Percentiles rank a stretch among this genome's conserved stretches.
phyloP scores from a whole-genome alignment of 768 basidiomycete species.

The Auricularia cornea region DNA sequence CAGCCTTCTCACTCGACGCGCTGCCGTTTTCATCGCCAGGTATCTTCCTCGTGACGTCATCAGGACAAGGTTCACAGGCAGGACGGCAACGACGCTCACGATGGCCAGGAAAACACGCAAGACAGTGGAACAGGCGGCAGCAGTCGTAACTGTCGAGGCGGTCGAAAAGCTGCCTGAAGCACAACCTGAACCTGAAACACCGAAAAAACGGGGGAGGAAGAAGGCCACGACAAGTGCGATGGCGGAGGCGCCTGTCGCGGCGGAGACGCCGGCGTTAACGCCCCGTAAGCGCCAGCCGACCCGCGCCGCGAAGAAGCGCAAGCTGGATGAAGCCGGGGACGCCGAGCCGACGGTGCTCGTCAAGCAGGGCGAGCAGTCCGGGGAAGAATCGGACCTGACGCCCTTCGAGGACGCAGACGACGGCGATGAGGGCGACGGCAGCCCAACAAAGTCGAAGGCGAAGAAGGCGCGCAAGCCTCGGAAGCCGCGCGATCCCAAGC shows the following conservation, averaged over 20 bases:
- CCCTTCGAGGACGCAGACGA: background rate
- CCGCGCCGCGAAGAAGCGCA: background rate
- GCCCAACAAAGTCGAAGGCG: background rate
- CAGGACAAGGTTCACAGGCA: too few species aligned
- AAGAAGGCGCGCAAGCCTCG: conserved; percentile 13
- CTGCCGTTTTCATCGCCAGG: too few species aligned
- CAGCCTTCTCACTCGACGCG: too few species aligned
- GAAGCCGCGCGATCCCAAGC: conserved; percentile 22
- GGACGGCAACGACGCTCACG: background rate
- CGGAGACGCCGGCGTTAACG: background rate
- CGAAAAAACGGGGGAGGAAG: background rate
- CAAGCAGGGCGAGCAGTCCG: background rate
- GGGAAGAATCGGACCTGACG: background rate
- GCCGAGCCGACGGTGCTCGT: background rate
- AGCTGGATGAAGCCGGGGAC: background rate
- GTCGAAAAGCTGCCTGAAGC: too few species aligned
- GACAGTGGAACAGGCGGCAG: background rate
- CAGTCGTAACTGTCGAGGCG: too few species aligned
- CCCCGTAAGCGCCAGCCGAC: background rate
- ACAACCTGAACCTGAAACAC: background rate
- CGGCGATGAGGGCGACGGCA: background rate
- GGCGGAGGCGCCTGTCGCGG: background rate
- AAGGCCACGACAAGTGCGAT: background rate
- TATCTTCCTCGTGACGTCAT: too few species aligned
- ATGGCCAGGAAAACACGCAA: background rate